phyloP scores from a whole-genome alignment of 2,329 filamentous ascomycete species.

The Aspergillus ibericus region DNA sequence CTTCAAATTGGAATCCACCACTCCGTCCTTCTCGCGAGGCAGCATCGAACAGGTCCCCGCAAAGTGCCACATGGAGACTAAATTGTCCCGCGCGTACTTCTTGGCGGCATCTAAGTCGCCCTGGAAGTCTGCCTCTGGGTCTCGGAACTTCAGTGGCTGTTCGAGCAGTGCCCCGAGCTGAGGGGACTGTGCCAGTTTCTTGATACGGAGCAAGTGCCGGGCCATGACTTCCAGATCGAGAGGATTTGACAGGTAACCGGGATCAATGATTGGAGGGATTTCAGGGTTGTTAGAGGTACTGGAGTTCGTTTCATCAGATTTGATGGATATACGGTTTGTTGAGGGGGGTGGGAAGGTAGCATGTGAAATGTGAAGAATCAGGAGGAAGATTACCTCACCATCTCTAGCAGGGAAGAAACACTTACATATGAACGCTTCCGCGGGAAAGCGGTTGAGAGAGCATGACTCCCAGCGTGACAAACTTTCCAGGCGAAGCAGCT shows the following conservation, averaged over 20 bases:
- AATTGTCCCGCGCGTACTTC: conserved; percentile 5
- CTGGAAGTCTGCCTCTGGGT: conserved; percentile 7
- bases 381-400: neutral
- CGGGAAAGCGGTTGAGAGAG: conserved; percentile 11
- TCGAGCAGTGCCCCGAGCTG: conserved; percentile 16
- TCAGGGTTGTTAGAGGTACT: conserved; percentile 4
- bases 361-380: conserved; percentile 1
- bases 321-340: conserved; percentile 3
- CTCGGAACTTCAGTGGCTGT: conserved; percentile 13
- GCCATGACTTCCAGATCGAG: conserved; percentile 8
- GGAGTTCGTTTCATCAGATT: conserved; percentile 1
- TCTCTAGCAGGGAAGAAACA: neutral
- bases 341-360: neutral
- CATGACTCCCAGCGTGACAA: conserved; percentile 11
- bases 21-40: conserved; percentile 8
- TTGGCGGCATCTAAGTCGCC: conserved; percentile 8
- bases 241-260: conserved; percentile 6
- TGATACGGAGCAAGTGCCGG: conserved; percentile 5
- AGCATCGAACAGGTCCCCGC: conserved; percentile 10
- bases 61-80: conserved; percentile 12
- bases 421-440: conserved; percentile 11
- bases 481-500: conserved; percentile 9
- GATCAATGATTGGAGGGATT: conserved; percentile 6
- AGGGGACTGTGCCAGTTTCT: conserved; percentile 3
- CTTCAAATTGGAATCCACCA: conserved; percentile 5